phyloP scores from a whole-genome alignment of 805 yeast genomes.

The Naumovozyma castellii region DNA sequence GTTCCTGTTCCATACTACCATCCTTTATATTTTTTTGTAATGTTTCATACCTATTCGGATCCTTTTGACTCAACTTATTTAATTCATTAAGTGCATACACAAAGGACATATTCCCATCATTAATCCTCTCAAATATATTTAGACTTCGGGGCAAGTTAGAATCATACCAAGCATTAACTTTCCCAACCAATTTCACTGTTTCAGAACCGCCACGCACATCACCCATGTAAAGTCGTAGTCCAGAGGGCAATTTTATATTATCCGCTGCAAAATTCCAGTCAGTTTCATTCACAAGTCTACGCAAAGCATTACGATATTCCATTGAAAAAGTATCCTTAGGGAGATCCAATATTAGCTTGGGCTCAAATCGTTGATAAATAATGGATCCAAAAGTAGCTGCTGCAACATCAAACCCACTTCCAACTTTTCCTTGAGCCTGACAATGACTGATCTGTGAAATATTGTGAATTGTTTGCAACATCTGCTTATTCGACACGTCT shows the following conservation, averaged over 20 bases:
- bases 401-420: constrained; percentile 96
- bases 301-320: constrained; percentile 28
- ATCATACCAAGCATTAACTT: constrained; percentile 63
- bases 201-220: constrained; percentile 89
- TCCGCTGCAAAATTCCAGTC: constrained; percentile 56
- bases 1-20: neutral
- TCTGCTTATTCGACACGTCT: constrained; percentile 19
- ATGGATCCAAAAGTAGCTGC: constrained; percentile 91
- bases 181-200: constrained; percentile 80
- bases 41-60: constrained; percentile 32
- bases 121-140: constrained; percentile 44
- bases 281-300: constrained; percentile 31
- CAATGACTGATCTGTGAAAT: constrained; percentile 86
- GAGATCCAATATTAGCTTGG: constrained; percentile 38
- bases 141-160: constrained; percentile 41
- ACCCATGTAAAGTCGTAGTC: constrained; percentile 74
- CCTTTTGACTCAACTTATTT: constrained; percentile 22
- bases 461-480: constrained; percentile 53
- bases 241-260: constrained; percentile 56
- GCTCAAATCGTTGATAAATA: constrained; percentile 65
- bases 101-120: constrained; percentile 49
- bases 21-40: neutral
- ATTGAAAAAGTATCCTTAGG: constrained; percentile 13
- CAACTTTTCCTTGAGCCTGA: constrained; percentile 87
- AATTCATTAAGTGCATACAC: constrained; percentile 41